Base-by-base conservation (phyloP, 805 yeast genomes). In the Suhomyces vadensis region DNA sequence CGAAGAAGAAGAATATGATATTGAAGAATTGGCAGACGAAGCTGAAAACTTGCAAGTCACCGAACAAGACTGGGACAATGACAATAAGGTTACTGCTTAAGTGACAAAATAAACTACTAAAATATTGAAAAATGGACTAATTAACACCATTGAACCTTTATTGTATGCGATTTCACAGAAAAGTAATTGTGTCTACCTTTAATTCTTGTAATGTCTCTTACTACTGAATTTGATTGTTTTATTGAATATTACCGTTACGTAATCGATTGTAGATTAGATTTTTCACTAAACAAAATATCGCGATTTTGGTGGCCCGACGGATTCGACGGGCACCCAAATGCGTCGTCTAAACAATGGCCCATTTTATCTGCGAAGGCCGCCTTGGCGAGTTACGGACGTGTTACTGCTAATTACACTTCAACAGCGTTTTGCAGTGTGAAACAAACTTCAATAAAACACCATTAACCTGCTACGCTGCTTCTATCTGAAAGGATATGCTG, bases 31-130 rank as follows among this genome's bases (percentile, higher is more conserved):
- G 53, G 72, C 72, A 46, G 73, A 69, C 47, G 74, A 67, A 47
- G 60, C 74, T 46, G 71, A 71, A 55, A 57, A 67, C 61, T 60
- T 68, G 64, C 67, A 69, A 56, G 78, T 75, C 48, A 83, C 85
- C 47, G 91, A 83, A 62, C 71, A 75, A 54, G 71, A 71, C 52
- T 71, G 69, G 60, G 72, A 65, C 53, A 60, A 59, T 43, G 64
- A 62, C 49, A 55, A 58, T 48, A 57, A 63, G 56, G 64, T 61
- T 37, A 50, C 56, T 33, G 59, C 59, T 50, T 62, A 58, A 52
- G 9, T 37, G 35, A 17, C 17, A 29, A 16, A 20, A n/a, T n/a
- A n/a, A n/a, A n/a, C n/a, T n/a, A n/a, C n/a, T n/a, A 27, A 41
- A 29, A 39, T 19, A 33, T 22, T 27, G 29, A 27, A 35, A 24